Conservation (phyloP, 148 eudicot genomes). For the Diospyros lotus region DNA sequence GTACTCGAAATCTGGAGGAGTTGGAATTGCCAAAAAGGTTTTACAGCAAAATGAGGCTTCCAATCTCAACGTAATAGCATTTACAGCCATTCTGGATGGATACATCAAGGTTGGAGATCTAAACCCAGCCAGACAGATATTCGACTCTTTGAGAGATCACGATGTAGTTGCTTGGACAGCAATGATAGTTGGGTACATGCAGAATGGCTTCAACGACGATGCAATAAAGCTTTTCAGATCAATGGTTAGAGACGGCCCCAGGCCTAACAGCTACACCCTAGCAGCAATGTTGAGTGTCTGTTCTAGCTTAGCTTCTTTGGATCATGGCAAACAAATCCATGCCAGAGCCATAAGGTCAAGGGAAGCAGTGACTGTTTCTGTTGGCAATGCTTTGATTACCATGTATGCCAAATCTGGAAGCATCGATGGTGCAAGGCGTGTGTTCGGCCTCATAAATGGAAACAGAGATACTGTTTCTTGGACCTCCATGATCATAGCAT, state of each 20-base stretch:
- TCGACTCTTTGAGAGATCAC: conserved; percentile 25
- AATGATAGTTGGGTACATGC: conserved; percentile 38
- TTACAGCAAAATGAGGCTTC: conserved; percentile 17
- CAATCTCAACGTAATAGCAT: conserved; percentile 25
- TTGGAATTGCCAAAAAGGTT: conserved; percentile 23
- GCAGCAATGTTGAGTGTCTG: conserved; percentile 33
- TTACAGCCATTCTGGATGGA: conserved; percentile 37
- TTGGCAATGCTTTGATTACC: no score
- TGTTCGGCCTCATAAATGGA: no score
- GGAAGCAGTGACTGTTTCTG: no score
- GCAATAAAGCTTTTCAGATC: conserved; percentile 32
- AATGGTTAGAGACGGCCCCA: conserved; percentile 31
- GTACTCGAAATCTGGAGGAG: conserved; percentile 39
- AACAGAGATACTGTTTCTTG: no score
- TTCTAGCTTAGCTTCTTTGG: conserved; percentile 36
- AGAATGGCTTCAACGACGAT: conserved; percentile 27
- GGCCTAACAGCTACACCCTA: conserved; percentile 35
- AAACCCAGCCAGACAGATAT: conserved; percentile 28
- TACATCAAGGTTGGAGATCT: conserved; percentile 37
- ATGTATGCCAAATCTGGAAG: no score
- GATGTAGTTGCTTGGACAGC: conserved; percentile 45
- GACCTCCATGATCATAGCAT: no score
- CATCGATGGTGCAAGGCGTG: no score
- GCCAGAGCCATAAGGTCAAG: background rate
- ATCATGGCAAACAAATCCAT: conserved; percentile 39